Evolutionary conservation across 139 green algal genomes (phyloP).

Genomic region (Asterochloris sp.): DNA sequence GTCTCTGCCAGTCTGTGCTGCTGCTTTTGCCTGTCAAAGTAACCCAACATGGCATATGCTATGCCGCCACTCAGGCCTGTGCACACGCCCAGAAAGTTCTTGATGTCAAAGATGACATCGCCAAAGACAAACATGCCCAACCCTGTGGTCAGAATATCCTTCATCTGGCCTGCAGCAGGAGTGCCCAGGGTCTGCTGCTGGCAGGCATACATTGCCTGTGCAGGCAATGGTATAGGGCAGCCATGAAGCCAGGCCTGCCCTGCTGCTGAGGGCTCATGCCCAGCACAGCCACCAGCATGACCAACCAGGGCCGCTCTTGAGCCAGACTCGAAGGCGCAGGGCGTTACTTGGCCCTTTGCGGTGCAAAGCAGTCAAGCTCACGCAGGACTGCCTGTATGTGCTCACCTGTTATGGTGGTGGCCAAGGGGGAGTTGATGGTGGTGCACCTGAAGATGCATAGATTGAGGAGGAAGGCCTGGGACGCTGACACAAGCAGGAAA

Average conservation of each 20-base stretch:
- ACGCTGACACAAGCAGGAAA: constrained; percentile 41
- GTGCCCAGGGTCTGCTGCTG: neutral
- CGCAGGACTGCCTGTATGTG: no score
- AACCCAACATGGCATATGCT: constrained; percentile 22
- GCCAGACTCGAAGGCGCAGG: no score
- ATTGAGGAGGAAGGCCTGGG: constrained; percentile 57
- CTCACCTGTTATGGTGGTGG: constrained; percentile 45
- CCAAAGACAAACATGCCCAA: constrained; percentile 51
- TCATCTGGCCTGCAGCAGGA: constrained; percentile 43
- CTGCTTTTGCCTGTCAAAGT: constrained; percentile 16
- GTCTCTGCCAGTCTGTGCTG: neutral
- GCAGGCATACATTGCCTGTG: neutral
- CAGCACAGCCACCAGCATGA: neutral
- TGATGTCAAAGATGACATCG: constrained; percentile 30
- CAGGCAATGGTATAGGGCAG: neutral
- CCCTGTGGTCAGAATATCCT: constrained; percentile 50
- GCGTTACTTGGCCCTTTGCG: no score
- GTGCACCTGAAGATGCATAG: constrained; percentile 62
- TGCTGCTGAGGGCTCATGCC: neutral
- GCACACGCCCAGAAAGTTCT: constrained; percentile 27
- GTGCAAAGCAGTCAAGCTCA: no score
- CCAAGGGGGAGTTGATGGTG: constrained; percentile 44
- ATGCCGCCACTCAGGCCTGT: constrained; percentile 29
- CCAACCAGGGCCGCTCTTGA: no score
- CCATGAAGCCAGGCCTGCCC: neutral